Evolutionary conservation across 805 yeast genomes (phyloP).

Genomic region (Candida sithepensis): DNA sequence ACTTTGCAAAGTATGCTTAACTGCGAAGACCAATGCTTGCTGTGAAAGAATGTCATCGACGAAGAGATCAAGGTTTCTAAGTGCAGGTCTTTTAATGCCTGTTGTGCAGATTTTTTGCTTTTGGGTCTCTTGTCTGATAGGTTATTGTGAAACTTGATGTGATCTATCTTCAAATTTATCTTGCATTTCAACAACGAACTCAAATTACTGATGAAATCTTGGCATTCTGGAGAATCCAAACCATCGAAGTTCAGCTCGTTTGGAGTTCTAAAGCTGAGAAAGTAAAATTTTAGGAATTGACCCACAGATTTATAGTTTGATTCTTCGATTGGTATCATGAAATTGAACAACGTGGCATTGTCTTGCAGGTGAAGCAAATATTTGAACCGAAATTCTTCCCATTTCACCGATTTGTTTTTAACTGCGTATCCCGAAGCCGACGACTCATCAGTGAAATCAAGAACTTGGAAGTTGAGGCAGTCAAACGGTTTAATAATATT

Average conservation of each 20-base stretch:
- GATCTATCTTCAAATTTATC: conserved; percentile 10
- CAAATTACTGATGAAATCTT: conserved; percentile 9
- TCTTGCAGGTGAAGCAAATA: conserved; percentile 20
- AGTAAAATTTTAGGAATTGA: conserved; percentile 13
- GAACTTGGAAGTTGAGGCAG: conserved; percentile 13
- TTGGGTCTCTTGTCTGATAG: neutral
- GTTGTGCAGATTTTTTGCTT: neutral
- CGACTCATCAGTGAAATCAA: conserved; percentile 15
- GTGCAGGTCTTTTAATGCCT: conserved; percentile 6
- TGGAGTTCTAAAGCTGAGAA: conserved; percentile 15
- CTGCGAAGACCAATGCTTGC: conserved; percentile 18
- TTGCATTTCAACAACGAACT: conserved; percentile 4
- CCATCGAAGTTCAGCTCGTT: conserved; percentile 17
- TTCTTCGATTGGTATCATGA: conserved; percentile 16
- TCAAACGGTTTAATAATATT: conserved; percentile 13
- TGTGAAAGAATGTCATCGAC: conserved; percentile 15
- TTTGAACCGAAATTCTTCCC: conserved; percentile 14
- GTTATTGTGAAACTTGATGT: conserved; percentile 9
- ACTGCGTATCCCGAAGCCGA: conserved; percentile 14
- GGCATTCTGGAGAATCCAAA: conserved; percentile 13
- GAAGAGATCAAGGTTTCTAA: conserved; percentile 17
- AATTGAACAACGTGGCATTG: conserved; percentile 15
- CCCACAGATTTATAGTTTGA: conserved; percentile 11
- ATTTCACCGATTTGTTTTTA: conserved; percentile 1
- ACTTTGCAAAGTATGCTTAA: conserved; percentile 15